Base-by-base conservation (phyloP, 2,329 filamentous ascomycete species). In the Drechslerella coelobrocha region DNA sequence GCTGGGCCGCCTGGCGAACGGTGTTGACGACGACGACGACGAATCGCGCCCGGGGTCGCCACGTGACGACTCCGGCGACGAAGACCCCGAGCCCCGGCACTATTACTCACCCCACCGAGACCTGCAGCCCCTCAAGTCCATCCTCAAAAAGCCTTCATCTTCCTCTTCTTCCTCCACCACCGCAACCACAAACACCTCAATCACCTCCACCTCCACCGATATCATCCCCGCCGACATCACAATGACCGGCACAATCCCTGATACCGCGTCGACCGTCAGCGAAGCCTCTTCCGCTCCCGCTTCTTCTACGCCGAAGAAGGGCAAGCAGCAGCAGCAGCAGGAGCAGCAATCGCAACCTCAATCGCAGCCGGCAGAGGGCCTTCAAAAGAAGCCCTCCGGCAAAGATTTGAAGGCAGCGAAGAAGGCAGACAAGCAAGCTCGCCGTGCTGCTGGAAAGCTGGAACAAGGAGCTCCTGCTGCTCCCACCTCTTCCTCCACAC, bases 361-460 rank as follows among this genome's bases (percentile, higher is more conserved):
- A n/a, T n/a, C 12, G 34, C 34, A 3, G 5, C 34, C 12, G n/a
- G 34, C 78, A 2, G 78, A 79, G 14, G 74, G 78, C 7, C 17
- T 37, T 27, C 8, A 48, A 19, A 76, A 79, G 75, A 89, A 90
- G 78, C 81, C 90, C 29, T 86, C 89, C 1, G 84, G 84, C 34
- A 91, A 91, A 19, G 89, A 96, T 79, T 78, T 96, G 76, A 97
- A 97, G 81, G 93, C 92, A 76, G 88, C 86, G 78, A 89, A 89
- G 72, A 93, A 96, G 79, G 92, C 91, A 29, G 93, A 97, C 78
- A 97, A 97, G 81, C 89, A 90, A 56, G 92, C 92, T 50, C 84
- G 91, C 72, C 85, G 93, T 81, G 91, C 89, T 52, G 87, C 87
- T 77, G 86, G 84, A 76, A 91, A 88, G 78, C 81, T 82, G 27